phyloP scores from a whole-genome alignment of 148 eudicot species.

The Bassia scoparia region DNA sequence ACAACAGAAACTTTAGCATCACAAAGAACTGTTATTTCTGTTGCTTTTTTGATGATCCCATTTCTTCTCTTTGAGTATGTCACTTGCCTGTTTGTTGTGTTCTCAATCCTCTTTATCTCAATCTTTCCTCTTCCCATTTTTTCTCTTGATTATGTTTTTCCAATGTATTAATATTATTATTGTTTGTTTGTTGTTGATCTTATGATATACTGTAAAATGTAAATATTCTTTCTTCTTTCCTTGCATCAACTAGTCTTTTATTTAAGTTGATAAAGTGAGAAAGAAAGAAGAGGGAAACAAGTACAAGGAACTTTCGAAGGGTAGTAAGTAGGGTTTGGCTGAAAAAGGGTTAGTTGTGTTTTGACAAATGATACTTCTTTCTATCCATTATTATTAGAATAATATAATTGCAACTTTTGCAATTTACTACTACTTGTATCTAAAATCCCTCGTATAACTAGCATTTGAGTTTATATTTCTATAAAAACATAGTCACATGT shows the following conservation, averaged over 20 bases:
- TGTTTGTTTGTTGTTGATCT: background rate
- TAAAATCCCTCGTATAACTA: no score
- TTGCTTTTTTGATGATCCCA: conserved; percentile 81
- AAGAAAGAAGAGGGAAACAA: background rate
- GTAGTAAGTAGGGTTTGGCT: conserved; percentile 32
- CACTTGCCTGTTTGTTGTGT: conserved; percentile 75
- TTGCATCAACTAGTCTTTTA: no score
- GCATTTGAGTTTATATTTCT: no score
- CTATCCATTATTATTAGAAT: no score
- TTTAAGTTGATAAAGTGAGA: background rate
- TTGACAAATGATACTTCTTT: conserved; percentile 25
- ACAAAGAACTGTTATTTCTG: conserved; percentile 75
- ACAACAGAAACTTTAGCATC: conserved; percentile 79
- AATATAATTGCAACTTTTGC: no score
- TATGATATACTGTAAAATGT: no score
- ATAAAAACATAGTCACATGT: no score
- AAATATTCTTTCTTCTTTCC: no score
- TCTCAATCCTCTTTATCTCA: conserved; percentile 87
- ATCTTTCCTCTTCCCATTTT: conserved; percentile 88
- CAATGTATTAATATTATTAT: no score
- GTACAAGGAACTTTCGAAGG: conserved; percentile 50
- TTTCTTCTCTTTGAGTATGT: conserved; percentile 77
- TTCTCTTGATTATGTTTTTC: background rate
- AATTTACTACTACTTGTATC: no score
- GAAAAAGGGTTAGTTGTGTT: conserved; percentile 27